These are phyloP conservation scores for Eleusine indica DNA, from an alignment of 176 grass and related monocot species.

Conservation along the genomic window DNA sequence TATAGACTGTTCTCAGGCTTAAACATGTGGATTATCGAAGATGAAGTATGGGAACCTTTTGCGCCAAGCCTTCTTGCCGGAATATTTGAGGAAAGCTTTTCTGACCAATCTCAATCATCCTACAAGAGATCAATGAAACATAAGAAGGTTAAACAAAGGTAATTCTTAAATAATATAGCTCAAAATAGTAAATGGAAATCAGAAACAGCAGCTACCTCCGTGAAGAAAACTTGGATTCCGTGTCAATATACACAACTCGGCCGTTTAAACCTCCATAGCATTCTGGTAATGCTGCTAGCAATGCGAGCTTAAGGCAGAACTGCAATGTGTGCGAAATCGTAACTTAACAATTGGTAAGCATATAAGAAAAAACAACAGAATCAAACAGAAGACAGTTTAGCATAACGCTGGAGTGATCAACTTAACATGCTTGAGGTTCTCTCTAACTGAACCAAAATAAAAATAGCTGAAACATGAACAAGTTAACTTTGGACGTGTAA, in stretches of 20 bases:
- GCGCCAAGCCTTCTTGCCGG: constrained; percentile 75
- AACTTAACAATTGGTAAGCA: neutral
- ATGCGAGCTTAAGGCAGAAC: constrained; percentile 91
- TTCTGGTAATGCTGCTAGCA: constrained; percentile 77
- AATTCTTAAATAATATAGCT: constrained; percentile 17
- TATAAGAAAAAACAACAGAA: neutral
- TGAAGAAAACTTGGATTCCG: constrained; percentile 92
- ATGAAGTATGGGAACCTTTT: constrained; percentile 59
- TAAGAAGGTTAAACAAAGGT: constrained; percentile 1
- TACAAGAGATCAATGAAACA: constrained; percentile 47
- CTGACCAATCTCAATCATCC: constrained; percentile 89
- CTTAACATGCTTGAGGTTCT: neutral
- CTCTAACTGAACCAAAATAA: neutral
- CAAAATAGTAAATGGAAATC: neutral
- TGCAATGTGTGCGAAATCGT: constrained; percentile 33
- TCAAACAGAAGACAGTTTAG: neutral
- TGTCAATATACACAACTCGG: constrained; percentile 82
- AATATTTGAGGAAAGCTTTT: constrained; percentile 96
- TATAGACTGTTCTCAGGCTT: neutral
- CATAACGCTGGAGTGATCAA: neutral
- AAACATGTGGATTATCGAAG: neutral
- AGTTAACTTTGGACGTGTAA: neutral
- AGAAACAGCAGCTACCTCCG: constrained; percentile 61
- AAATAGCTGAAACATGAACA: neutral
- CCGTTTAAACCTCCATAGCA: constrained; percentile 86